Base-by-base conservation (phyloP, 306 rosid species). In the Neltuma alba region DNA sequence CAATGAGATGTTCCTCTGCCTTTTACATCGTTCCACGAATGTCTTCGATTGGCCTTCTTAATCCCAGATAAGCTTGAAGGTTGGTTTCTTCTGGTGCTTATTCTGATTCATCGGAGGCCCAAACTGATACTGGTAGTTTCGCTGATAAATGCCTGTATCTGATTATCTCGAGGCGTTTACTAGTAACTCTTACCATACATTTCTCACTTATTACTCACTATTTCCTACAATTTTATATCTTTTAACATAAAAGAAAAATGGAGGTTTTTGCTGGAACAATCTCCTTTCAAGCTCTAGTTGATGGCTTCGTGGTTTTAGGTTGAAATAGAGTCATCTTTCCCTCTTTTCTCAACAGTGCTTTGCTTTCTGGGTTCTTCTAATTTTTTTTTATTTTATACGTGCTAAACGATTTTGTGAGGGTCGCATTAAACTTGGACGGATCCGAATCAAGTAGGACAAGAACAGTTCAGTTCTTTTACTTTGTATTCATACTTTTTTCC, bases 101-200 rank as follows among this genome's bases (percentile, higher is more conserved):
- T 18, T n/a, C 89, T 91, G 93, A 89, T 91, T 91, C 96, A 89
- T 91, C 89, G 96, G 87, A 89, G 90, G 93, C 92, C 87, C 1
- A 89, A 27, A 91, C 3, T 52, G 63, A 45, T 14, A 2, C 16
- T 82, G 96, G 87, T 76, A 76, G 96, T 87, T 91, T 91, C 93
- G 96, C 93, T 91, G 93, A 89, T 87, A 89, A 91, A 89, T 76
- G 87, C 93, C 88, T 41, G 21, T 58, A 0, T 81, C 34, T 80
- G 0, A 25, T 83, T 50, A 27, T 30, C 50, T 69, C 70, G 31
- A 82, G 90, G 91, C 76, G 83, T 91, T 87, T 91, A 87, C 91
- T 91, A 89, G 95, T 91, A 89, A 91, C 95, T 83, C 0, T 84
- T 34, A 11, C 92, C 92, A 57, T 37, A 91, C 85, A 85, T 36